A percentile compares a stretch with the other conserved stretches of the same genome.
Conservation (phyloP, 352 stramenopile genomes). For the Phytophthora cajani region DNA sequence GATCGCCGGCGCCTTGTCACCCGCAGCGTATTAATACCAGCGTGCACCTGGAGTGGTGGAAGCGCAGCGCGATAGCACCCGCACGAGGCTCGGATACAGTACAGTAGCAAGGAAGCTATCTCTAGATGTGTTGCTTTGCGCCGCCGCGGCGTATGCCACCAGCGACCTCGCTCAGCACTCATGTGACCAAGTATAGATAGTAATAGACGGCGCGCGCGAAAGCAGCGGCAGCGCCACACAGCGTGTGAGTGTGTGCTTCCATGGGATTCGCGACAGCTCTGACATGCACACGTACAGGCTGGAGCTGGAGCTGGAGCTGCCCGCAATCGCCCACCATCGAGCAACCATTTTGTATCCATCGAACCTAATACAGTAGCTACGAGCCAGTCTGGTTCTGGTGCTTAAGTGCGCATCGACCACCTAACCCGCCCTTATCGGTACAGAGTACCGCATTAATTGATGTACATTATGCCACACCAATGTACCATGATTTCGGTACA, state of each 20-base stretch:
- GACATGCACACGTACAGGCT: background rate
- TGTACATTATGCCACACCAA: too few relatives aligned
- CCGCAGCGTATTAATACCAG: background rate
- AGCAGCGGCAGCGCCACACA: background rate
- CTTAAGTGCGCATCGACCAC: slow-evolving; percentile 12
- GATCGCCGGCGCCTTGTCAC: background rate
- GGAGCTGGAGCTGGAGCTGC: background rate
- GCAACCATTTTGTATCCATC: slow-evolving; percentile 13
- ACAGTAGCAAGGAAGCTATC: background rate
- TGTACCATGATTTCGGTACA: background rate
- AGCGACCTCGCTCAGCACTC: background rate
- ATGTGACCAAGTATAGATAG: background rate
- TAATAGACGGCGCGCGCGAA: background rate
- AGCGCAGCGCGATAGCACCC: slow-evolving; percentile 1
- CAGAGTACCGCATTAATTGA: background rate
- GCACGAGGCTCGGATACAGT: slow-evolving; percentile 1
- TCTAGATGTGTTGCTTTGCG: slow-evolving; percentile 3
- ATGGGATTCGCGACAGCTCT: background rate
- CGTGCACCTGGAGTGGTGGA: slow-evolving; percentile 2
- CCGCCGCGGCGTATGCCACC: background rate
- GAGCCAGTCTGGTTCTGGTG: slow-evolving; percentile 14
- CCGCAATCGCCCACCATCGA: background rate
- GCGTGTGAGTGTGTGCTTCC: background rate
- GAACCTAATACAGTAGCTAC: slow-evolving; percentile 9
- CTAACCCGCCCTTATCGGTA: background rate